Evolutionary conservation across 140 eudicot species (phyloP), one percentile per base, ranked within the genome.

Genomic region (Stevia rebaudiana): DNA sequence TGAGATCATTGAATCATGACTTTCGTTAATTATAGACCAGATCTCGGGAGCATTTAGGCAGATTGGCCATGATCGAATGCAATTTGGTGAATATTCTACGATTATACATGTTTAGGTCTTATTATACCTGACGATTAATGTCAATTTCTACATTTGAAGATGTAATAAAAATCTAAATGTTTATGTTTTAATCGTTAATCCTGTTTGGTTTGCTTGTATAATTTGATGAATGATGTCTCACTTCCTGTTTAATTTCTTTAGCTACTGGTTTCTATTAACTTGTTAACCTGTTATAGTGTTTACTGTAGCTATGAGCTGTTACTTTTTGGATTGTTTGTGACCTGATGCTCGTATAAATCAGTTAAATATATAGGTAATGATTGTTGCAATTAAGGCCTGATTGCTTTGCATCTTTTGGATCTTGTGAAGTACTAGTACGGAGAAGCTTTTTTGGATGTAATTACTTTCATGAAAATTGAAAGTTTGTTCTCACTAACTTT

Each of bases 151-250:
- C 57, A 52, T 63, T 22, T 46, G 30, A 52, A 65, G 60, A 24
- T 63, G 18, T 16, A 22, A 46, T 59, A 55, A 16, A 65, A 46
- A 67, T 62, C 62, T 73, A 65, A 1, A 22, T 46, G 73, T 22
- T 73, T 65, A 22, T 46, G 73, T 22, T 73, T 65, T 17, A 57
- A 35, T 37, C 6, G 28, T 59, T 43, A 21, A 16, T 70, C 40
- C 31, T 33, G 62, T 35, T 60, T 37, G 13, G 39, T 70, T 13
- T 48, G n/a, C 6, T 17, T 30, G 12, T 28, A 31, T 64, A 48
- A 15, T 48, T 17, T 25, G 15, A 30, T 28, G 11, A 64, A 7
- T 18, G 35, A 13, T 57, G 22, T 47, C 60, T 48, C 59, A 47
- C 33, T n/a, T 49, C 19, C 30, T 1, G 40, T 17, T 66, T 66